Evolutionary conservation across 371 early-diverging fungal genomes (phyloP).

Genomic region (Apophysomyces ossiformis): DNA sequence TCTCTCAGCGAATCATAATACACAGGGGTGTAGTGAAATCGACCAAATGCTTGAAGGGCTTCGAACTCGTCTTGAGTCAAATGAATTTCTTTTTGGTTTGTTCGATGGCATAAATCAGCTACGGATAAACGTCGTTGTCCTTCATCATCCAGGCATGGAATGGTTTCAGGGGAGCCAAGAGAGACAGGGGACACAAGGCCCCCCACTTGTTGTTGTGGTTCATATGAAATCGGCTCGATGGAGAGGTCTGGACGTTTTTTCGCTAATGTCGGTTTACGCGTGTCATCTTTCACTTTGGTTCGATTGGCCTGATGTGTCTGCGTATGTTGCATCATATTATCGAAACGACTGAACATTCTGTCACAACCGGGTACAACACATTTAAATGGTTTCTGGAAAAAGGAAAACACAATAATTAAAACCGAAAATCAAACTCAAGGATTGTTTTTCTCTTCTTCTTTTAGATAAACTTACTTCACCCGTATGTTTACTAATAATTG

Average conservation of each 20-base stretch:
- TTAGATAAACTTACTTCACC: conserved; percentile 29
- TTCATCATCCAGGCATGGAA: conserved; percentile 4
- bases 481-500: conserved; percentile 40
- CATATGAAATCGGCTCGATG: conserved; percentile 10
- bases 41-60: conserved; percentile 22
- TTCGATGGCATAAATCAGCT: conserved; percentile 12
- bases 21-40: conserved; percentile 21
- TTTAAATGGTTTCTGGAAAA: conserved; percentile 51
- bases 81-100: conserved; percentile 13
- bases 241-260: conserved; percentile 9
- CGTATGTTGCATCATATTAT: conserved; percentile 66
- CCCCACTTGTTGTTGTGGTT: conserved; percentile 17
- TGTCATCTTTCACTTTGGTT: conserved; percentile 5
- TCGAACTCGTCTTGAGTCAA: conserved; percentile 27
- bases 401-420: conserved; percentile 3
- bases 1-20: conserved; percentile 24
- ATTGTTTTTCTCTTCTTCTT: not conserved
- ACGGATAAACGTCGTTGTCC: conserved; percentile 21
- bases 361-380: conserved; percentile 56
- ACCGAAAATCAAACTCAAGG: not conserved
- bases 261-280: conserved; percentile 10
- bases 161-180: conserved; percentile 27
- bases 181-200: conserved; percentile 29
- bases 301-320: conserved; percentile 41
- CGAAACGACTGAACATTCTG: conserved; percentile 61